Evolutionary conservation across 352 stramenopile species (phyloP), one percentile per base, ranked within the genome.

Genomic region (Globisporangium barbulae): DNA sequence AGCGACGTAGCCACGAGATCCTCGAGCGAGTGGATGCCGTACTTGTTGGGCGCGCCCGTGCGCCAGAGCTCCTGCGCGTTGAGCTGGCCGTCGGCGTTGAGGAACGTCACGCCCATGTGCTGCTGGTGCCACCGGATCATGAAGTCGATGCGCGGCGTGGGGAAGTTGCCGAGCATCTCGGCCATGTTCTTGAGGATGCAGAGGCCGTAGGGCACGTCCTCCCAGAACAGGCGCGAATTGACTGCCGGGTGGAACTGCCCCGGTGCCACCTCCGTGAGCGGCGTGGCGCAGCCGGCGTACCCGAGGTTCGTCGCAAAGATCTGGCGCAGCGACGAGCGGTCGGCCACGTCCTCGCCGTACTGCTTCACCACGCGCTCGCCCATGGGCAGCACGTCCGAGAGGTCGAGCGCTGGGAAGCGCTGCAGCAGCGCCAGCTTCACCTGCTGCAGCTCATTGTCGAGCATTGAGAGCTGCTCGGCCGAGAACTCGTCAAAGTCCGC

Each of bases 101-200:
- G 68, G 76, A 96, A 97, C 45, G 85, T 78, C 45, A 96, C 84
- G 49, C 74, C 83, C 91, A 97, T 97, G 75, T 88, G 79, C 71
- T 93, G 83, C 79, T 97, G 91, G 76, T 97, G 90, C 91, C 91
- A 97, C 52, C 90, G 85, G 71, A 97, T 97, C 79, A 97, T 96
- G 54, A 97, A 96, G 77, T 97, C 89, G 42, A 97, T 97, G 57
- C 88, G 88, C 13, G 91, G 91, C 53, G 90, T 97, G 10, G 91
- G 91, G 65, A 97, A 96, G 73, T 97, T 97, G 67, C 90, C 91
- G 56, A 96, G 77, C 81, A 96, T 91, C 78, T 97, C 88, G 22
- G 89, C 91, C 77, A 97, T 95, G 75, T 96, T 96, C 74, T 97
- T 97, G 49, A 97, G 76, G 67, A 97, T 97, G 77, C 88, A 96